A percentile compares a stretch with the other conserved stretches of the same genome.
phyloP scores from a whole-genome alignment of 805 yeast species.

The Blastobotrys muscicola region DNA sequence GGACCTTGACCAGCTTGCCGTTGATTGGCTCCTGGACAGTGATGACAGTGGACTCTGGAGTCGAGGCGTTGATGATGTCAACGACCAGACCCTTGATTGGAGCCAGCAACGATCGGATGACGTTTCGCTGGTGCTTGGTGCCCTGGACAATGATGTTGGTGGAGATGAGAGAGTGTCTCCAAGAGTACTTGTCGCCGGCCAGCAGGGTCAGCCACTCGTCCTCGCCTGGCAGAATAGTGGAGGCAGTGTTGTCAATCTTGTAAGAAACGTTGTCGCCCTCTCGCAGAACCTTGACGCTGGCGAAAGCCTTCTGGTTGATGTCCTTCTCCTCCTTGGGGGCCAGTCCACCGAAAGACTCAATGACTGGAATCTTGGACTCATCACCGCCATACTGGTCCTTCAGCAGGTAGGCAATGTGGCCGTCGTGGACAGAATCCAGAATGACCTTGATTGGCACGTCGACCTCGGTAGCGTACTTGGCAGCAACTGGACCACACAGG shows the following conservation, averaged over 20 bases:
- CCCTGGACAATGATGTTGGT: slow-evolving; percentile 80
- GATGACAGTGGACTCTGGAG: slow-evolving; percentile 47
- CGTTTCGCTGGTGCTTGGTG: slow-evolving; percentile 65
- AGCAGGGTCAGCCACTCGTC: slow-evolving; percentile 67
- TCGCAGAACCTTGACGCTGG: slow-evolving; percentile 20
- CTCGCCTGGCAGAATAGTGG: slow-evolving; percentile 28
- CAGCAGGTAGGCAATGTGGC: slow-evolving; percentile 66
- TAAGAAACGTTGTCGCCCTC: slow-evolving; percentile 26
- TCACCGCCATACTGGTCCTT: slow-evolving; percentile 65
- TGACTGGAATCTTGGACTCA: slow-evolving; percentile 65
- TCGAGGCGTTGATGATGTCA: slow-evolving; percentile 46
- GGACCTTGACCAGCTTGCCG: slow-evolving; percentile 48
- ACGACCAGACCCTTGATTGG: slow-evolving; percentile 60
- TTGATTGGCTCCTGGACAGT: slow-evolving; percentile 61
- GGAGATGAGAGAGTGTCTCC: slow-evolving; percentile 88
- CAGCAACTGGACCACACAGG: slow-evolving; percentile 97
- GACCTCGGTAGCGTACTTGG: slow-evolving; percentile 75
- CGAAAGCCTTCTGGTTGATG: slow-evolving; percentile 11
- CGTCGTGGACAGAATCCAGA: slow-evolving; percentile 80
- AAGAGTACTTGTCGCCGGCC: slow-evolving; percentile 68
- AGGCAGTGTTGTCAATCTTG: slow-evolving; percentile 30
- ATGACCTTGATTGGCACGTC: slow-evolving; percentile 91
- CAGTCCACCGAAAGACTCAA: slow-evolving; percentile 80
- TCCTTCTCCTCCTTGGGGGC: slow-evolving; percentile 30
- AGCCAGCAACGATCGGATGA: slow-evolving; percentile 68